Evolutionary conservation across 371 early-diverging fungal species (phyloP).

Genomic region (Globomyces sp.): DNA sequence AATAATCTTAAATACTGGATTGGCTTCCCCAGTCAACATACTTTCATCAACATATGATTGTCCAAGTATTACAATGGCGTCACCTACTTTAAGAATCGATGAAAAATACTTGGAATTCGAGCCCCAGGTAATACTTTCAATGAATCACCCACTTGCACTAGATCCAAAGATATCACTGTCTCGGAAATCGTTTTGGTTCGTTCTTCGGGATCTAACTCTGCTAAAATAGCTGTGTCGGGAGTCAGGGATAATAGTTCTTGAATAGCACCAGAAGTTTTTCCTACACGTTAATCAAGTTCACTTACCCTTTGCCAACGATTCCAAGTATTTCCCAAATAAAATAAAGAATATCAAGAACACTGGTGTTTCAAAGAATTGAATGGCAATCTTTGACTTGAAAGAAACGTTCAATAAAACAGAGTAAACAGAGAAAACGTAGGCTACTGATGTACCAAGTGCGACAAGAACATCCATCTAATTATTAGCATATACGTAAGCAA

Average conservation of each 20-base stretch:
- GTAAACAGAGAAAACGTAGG: constrained; percentile 74
- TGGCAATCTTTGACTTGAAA: neutral
- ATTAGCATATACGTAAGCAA: constrained; percentile 10
- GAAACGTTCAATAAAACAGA: constrained; percentile 46
- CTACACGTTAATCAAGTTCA: constrained; percentile 1
- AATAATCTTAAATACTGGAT: constrained; percentile 74
- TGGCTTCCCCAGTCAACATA: constrained; percentile 98
- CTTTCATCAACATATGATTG: constrained; percentile 88
- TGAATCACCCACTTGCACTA: constrained; percentile 64
- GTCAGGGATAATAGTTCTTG: constrained; percentile 80
- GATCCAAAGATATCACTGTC: constrained; percentile 38
- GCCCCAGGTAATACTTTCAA: constrained; percentile 84
- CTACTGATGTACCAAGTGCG: constrained; percentile 78
- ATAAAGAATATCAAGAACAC: constrained; percentile 91
- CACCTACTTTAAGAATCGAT: constrained; percentile 31
- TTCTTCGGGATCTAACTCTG: constrained; percentile 53
- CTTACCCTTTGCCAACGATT: constrained; percentile 84
- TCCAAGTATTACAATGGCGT: constrained; percentile 81
- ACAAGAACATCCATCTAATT: constrained; percentile 91
- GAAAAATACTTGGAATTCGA: constrained; percentile 68
- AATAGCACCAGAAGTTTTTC: constrained; percentile 82
- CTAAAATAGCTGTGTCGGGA: constrained; percentile 71
- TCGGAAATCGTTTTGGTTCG: constrained; percentile 67
- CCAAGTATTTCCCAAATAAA: constrained; percentile 83
- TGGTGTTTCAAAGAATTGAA: constrained; percentile 87